phyloP scores from a whole-genome alignment of 2,329 filamentous ascomycete species.

The Dendryphion nanum region DNA sequence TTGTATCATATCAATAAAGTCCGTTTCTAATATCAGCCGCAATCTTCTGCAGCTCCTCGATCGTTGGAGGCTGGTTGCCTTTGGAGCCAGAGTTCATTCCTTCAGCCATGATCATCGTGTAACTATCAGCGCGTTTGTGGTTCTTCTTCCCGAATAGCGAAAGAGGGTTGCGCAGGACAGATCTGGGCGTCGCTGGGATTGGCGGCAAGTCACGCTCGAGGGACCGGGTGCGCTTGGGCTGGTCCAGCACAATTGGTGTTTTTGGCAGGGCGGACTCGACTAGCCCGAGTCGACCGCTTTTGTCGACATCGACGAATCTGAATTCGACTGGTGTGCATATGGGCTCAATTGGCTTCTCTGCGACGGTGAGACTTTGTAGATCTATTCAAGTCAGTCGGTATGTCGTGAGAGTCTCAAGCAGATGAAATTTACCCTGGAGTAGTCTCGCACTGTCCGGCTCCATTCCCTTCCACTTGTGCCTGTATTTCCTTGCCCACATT shows the following conservation, averaged over 20 bases:
- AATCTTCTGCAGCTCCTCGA: slow-evolving; percentile 23
- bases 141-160: slow-evolving; percentile 5
- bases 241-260: slow-evolving; percentile 11
- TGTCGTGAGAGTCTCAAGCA: slow-evolving; percentile 1
- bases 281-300: slow-evolving; percentile 8
- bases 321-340: slow-evolving; percentile 15
- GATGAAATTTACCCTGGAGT: slow-evolving; percentile 16
- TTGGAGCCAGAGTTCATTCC: slow-evolving; percentile 8
- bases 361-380: slow-evolving; percentile 14
- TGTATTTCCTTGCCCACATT: slow-evolving; percentile 22
- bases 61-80: slow-evolving; percentile 12
- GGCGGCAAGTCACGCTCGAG: background rate
- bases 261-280: slow-evolving; percentile 7
- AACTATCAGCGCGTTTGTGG: slow-evolving; percentile 13
- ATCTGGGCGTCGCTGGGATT: background rate
- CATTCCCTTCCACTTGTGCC: slow-evolving; percentile 19
- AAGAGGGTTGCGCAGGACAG: slow-evolving; percentile 5
- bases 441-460: slow-evolving; percentile 21
- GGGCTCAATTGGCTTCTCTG: slow-evolving; percentile 12
- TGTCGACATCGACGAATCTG: slow-evolving; percentile 12
- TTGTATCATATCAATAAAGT: slow-evolving; percentile 12
- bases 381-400: slow-evolving; percentile 14
- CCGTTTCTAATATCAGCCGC: slow-evolving; percentile 20
- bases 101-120: slow-evolving; percentile 13
- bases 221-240: slow-evolving; percentile 2